These are phyloP conservation scores for Alternaria gansuensis DNA, from an alignment of 2,329 filamentous ascomycete genomes.

Conservation along the genomic window DNA sequence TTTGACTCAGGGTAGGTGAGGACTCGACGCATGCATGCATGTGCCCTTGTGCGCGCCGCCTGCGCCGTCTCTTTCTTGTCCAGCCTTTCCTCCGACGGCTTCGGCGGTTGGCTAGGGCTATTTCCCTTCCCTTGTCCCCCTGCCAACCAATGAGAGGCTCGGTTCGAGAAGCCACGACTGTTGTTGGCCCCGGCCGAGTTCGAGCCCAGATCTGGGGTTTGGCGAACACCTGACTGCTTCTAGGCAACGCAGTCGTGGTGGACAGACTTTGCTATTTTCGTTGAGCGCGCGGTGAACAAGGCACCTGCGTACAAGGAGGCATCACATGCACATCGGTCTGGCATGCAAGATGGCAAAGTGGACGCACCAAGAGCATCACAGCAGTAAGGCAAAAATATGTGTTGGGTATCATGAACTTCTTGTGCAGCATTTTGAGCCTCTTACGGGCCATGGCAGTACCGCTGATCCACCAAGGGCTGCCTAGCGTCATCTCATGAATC, in stretches of 20 bases:
- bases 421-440: constrained; percentile 39
- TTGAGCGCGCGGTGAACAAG: not conserved
- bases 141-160: constrained; percentile 18
- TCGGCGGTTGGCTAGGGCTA: constrained; percentile 22
- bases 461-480: constrained; percentile 39
- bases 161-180: constrained; percentile 19
- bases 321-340: not conserved
- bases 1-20: not conserved
- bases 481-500: constrained; percentile 38
- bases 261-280: not conserved
- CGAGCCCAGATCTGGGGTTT: constrained; percentile 26
- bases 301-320: not conserved
- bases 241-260: constrained; percentile 12
- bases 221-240: constrained; percentile 14
- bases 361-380: constrained; percentile 6
- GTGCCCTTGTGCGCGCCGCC: constrained; percentile 10
- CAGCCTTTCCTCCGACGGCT: constrained; percentile 21
- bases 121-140: constrained; percentile 22
- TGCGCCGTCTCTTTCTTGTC: not conserved
- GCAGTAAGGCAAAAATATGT: constrained; percentile 2
- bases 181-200: constrained; percentile 18
- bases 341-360: not conserved
- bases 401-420: constrained; percentile 40
- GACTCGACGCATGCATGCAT: constrained; percentile 18
- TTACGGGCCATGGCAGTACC: constrained; percentile 38